Evolutionary conservation across 805 yeast species (phyloP).

Genomic region (Candida tammaniensis): DNA sequence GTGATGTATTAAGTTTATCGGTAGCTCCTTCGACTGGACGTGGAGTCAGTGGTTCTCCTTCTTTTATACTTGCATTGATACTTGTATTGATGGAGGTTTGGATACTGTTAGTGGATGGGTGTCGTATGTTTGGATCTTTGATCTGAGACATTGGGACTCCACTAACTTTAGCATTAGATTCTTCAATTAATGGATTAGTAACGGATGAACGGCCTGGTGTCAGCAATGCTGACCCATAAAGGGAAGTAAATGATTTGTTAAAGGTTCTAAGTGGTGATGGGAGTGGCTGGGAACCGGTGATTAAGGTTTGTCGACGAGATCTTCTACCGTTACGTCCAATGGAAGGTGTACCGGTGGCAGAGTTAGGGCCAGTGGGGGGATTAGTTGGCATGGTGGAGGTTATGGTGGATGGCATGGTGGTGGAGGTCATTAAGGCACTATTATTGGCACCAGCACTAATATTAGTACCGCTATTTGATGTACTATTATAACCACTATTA

Average conservation of each 20-base stretch:
- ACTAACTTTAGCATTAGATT: constrained; percentile 11
- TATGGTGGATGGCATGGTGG: no score
- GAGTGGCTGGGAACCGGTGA: constrained; percentile 89
- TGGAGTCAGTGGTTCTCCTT: no score
- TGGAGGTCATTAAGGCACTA: no score
- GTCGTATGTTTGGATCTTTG: constrained; percentile 12
- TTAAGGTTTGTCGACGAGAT: constrained; percentile 70
- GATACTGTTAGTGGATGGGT: no score
- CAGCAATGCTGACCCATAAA: constrained; percentile 35
- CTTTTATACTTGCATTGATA: neutral
- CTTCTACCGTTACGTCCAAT: constrained; percentile 47
- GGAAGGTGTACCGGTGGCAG: constrained; percentile 22
- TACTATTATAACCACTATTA: no score
- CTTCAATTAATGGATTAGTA: constrained; percentile 7
- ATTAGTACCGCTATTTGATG: no score
- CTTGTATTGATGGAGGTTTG: no score
- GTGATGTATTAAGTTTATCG: constrained; percentile 28
- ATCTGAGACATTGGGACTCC: constrained; percentile 17
- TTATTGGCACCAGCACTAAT: no score
- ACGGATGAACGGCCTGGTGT: constrained; percentile 31
- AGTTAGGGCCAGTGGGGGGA: neutral
- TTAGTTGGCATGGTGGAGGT: neutral
- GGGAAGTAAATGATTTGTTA: constrained; percentile 37
- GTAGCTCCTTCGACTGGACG: constrained; percentile 2
- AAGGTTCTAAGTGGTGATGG: constrained; percentile 80